phyloP scores from a whole-genome alignment of 768 basidiomycete genomes.

The Suillus ampliporus region DNA sequence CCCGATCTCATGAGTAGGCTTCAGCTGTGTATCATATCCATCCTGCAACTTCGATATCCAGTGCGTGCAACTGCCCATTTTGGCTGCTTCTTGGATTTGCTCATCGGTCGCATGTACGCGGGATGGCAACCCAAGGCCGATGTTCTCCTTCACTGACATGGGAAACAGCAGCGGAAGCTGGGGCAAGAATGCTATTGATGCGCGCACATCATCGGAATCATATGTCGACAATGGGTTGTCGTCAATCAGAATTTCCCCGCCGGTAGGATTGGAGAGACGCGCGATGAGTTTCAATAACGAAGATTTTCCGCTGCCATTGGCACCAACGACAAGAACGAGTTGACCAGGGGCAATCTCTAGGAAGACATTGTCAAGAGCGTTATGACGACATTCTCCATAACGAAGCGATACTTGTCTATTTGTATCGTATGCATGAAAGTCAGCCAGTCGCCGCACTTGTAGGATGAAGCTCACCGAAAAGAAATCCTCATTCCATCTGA shows the following conservation, averaged over 20 bases:
- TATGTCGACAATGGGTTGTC: conserved; percentile 45
- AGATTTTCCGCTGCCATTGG: conserved; percentile 36
- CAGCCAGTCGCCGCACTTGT: background rate
- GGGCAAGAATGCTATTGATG: conserved; percentile 51
- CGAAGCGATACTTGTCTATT: conserved; percentile 26
- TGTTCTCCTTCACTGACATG: conserved; percentile 50
- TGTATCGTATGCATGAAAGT: background rate
- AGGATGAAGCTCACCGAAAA: conserved; percentile 24
- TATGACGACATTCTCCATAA: conserved; percentile 25
- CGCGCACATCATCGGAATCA: conserved; percentile 45
- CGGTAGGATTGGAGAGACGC: conserved; percentile 51
- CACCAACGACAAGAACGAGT: conserved; percentile 37
- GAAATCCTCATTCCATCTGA: conserved; percentile 33
- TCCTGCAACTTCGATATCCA: conserved; percentile 43
- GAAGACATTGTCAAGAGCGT: conserved; percentile 31
- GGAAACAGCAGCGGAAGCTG: conserved; percentile 58
- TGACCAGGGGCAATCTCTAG: conserved; percentile 36
- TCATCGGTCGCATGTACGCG: conserved; percentile 21
- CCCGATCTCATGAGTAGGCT: conserved; percentile 25
- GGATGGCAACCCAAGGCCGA: conserved; percentile 36
- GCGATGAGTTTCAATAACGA: conserved; percentile 54
- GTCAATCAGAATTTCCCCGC: conserved; percentile 52
- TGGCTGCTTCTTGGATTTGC: conserved; percentile 37
- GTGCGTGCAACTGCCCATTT: conserved; percentile 31
- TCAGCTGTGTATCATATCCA: conserved; percentile 38